Base-by-base conservation (phyloP, 495 filamentous ascomycete species). In the Neurospora sp. region DNA sequence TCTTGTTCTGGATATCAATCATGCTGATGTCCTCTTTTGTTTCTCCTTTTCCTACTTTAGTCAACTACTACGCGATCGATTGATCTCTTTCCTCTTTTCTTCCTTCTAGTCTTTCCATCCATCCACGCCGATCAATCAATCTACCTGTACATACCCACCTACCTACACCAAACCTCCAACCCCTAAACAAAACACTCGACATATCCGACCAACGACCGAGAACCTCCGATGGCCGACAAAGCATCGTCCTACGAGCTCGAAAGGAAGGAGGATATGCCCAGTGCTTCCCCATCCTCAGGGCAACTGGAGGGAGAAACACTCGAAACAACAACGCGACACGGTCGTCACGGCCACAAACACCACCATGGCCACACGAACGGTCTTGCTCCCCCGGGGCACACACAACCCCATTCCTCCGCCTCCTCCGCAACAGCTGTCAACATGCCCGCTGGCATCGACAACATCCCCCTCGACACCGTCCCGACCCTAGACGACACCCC, bases 401-500 rank as follows among this genome's bases (percentile, higher is more conserved):
- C 23, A 2, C 54, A 66, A 66, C 27, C 27, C 3, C 27, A 35
- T 9, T 66, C 54, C 27, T 66, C 54, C 14, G 54, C 54, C 54
- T 66, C 54, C 14, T 66, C 54, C 1, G 54, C 27, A 0, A 66
- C 54, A 18, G 54, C 27, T 1, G 14, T 66, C 54, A 66, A 66
- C 54, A 59, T 59, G 23, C 48, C 48, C 48, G 20, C 2, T 23
- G 23, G 27, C 23, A 1, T 27, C 54, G 54, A 14, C 54, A 31
- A 66, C 14, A 16, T 31, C 6, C 54, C 27, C 14, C 27, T 18
- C 54, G 54, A 66, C 54, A 16, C 5, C 12, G 54, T 66, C 11
- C 54, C 71, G 18, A 72, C 71, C 16, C 1, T 54, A 16, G 39
- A 41, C 20, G 75, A 69, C 37, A 39, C 44, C 42, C 80, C 81